A percentile compares a stretch with the other conserved stretches of the same genome.
phyloP scores from a whole-genome alignment of 2,329 filamentous ascomycete genomes.

The Diaporthe australafricana region DNA sequence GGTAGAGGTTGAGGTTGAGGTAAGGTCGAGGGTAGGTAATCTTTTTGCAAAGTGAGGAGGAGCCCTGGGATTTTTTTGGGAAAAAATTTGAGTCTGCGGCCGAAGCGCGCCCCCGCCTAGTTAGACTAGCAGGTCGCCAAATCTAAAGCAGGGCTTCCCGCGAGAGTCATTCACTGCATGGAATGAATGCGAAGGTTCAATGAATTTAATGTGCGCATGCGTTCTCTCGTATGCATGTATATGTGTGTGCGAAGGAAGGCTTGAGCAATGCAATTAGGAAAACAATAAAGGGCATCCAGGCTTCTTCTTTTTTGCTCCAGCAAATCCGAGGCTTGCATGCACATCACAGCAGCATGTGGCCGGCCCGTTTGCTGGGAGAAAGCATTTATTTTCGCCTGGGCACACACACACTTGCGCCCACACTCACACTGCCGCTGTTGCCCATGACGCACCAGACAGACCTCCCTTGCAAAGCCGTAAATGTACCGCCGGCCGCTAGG shows the following conservation, averaged over 20 bases:
- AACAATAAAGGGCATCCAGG: not conserved
- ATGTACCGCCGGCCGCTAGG: not conserved
- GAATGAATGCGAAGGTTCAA: not conserved
- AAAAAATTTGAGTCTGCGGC: constrained; percentile 14
- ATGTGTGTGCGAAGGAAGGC: not conserved
- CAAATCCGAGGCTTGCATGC: not conserved
- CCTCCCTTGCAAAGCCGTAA: constrained; percentile 11
- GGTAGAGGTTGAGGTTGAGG: constrained; percentile 6
- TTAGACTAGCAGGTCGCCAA: constrained; percentile 21
- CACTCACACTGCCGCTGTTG: not conserved
- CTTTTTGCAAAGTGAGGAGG: constrained; percentile 5
- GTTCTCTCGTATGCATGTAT: not conserved
- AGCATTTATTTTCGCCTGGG: constrained; percentile 20
- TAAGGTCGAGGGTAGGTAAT: constrained; percentile 11
- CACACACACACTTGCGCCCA: not conserved
- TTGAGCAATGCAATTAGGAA: constrained; percentile 8
- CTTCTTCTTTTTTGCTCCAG: not conserved
- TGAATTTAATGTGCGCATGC: not conserved
- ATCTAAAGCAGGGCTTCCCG: constrained; percentile 27
- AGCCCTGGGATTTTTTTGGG: constrained; percentile 23
- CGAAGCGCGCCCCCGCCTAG: constrained; percentile 7
- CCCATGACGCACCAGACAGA: constrained; percentile 6
- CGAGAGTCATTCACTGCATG: constrained; percentile 26
- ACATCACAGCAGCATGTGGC: constrained; percentile 2
- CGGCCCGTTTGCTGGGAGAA: constrained; percentile 13